Percentiles rank a stretch among this genome's conserved stretches.
Evolutionary conservation across 1,284 basidiomycete species (phyloP).

Genomic region (Microstroma glucosiphilum): DNA sequence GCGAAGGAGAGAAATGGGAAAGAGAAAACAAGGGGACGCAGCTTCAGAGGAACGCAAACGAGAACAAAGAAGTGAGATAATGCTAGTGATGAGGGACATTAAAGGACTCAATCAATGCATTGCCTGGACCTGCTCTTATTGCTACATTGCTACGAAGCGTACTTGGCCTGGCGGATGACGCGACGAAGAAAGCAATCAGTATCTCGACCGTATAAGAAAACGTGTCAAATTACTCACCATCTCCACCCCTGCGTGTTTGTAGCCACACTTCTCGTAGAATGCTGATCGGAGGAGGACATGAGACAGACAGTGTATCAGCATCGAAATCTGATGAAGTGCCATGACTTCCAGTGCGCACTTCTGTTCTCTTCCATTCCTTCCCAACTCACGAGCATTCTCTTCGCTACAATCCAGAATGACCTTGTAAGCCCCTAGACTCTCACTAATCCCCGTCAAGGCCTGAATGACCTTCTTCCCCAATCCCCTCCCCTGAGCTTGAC

Average conservation of each 20-base stretch:
- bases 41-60: too few relatives aligned
- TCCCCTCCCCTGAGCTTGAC: slow-evolving; percentile 77
- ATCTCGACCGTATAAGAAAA: neutral
- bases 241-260: slow-evolving; percentile 45
- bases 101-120: too few relatives aligned
- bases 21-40: too few relatives aligned
- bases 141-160: too few relatives aligned
- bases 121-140: too few relatives aligned
- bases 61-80: too few relatives aligned
- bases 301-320: slow-evolving; percentile 7
- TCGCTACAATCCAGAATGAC: slow-evolving; percentile 92
- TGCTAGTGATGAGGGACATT: too few relatives aligned
- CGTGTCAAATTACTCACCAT: slow-evolving; percentile 24
- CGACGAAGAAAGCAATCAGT: too few relatives aligned
- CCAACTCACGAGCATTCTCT: slow-evolving; percentile 74
- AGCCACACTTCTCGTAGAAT: slow-evolving; percentile 89
- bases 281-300: slow-evolving; percentile 55
- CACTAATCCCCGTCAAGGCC: slow-evolving; percentile 69
- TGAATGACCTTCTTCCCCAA: slow-evolving; percentile 81
- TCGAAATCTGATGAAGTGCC: slow-evolving; percentile 15
- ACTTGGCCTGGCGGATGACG: too few relatives aligned
- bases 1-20: too few relatives aligned
- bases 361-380: neutral
- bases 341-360: slow-evolving; percentile 11
- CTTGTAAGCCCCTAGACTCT: slow-evolving; percentile 75